Conservation (phyloP, 139 green algal genomes). For the Chlorella sp. region DNA sequence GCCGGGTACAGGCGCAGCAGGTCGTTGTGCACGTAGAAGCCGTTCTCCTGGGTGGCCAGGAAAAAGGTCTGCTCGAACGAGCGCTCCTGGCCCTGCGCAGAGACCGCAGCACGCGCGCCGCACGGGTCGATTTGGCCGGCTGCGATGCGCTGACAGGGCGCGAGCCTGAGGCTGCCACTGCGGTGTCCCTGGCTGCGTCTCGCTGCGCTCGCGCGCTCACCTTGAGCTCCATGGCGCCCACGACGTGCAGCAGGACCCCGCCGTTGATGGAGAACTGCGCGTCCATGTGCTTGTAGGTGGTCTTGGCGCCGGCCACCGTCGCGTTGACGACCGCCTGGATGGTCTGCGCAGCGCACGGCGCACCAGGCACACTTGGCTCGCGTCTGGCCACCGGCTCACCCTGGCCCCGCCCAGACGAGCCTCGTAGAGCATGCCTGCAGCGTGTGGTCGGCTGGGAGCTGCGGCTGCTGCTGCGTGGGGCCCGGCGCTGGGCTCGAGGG, state of each 20-base stretch:
- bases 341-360: constrained; percentile 33
- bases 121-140: too few relatives aligned
- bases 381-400: too few relatives aligned
- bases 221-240: constrained; percentile 48
- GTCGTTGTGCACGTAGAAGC: constrained; percentile 91
- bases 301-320: constrained; percentile 29
- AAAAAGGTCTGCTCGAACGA: constrained; percentile 89
- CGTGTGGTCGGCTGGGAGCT: too few relatives aligned
- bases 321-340: constrained; percentile 77
- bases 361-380: too few relatives aligned
- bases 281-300: constrained; percentile 68
- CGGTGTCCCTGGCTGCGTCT: too few relatives aligned
- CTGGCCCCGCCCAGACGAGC: too few relatives aligned
- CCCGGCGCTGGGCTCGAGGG: too few relatives aligned
- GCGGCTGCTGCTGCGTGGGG: background rate
- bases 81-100: constrained; percentile 37
- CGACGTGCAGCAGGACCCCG: constrained; percentile 78
- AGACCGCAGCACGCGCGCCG: too few relatives aligned
- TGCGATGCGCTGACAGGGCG: too few relatives aligned
- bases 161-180: too few relatives aligned
- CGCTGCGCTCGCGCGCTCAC: too few relatives aligned
- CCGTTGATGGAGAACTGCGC: constrained; percentile 63
- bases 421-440: too few relatives aligned
- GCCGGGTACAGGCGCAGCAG: constrained; percentile 58
- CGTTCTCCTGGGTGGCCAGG: constrained; percentile 79